Evolutionary conservation across 2,329 filamentous ascomycete species (phyloP).

Genomic region (Volutella citrinella): DNA sequence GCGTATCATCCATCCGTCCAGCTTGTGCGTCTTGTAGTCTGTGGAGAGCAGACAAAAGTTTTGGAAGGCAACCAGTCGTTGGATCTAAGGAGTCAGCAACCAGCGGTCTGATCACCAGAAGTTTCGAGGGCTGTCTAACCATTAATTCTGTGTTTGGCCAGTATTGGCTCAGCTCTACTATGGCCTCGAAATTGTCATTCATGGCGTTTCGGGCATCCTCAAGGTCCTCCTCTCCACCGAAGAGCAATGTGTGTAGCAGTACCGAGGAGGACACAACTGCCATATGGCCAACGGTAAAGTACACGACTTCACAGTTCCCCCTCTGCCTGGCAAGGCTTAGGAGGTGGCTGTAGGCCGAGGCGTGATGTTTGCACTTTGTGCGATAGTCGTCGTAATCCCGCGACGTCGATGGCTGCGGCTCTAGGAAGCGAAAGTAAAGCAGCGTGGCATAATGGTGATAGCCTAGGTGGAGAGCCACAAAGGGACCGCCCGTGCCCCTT

Average conservation of each 20-base stretch:
- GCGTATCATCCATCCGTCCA: constrained; percentile 19
- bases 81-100: constrained; percentile 8
- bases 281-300: constrained; percentile 18
- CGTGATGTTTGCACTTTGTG: constrained; percentile 26
- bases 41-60: constrained; percentile 14
- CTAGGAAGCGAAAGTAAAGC: constrained; percentile 37
- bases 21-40: constrained; percentile 7
- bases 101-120: neutral
- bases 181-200: constrained; percentile 16
- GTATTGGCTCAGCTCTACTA: constrained; percentile 14
- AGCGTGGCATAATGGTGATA: constrained; percentile 36
- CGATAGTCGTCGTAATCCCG: constrained; percentile 1
- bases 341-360: constrained; percentile 24
- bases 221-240: constrained; percentile 11
- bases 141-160: constrained; percentile 13
- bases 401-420: constrained; percentile 9
- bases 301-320: constrained; percentile 10
- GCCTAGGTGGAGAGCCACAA: constrained; percentile 35
- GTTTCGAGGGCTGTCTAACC: constrained; percentile 7
- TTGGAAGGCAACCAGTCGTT: constrained; percentile 14
- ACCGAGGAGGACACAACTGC: constrained; percentile 16
- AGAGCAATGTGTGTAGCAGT: constrained; percentile 16
- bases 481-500: constrained; percentile 27
- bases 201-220: constrained; percentile 5
- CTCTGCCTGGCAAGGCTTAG: constrained; percentile 9